phyloP scores from a whole-genome alignment of 2,329 filamentous ascomycete species.

The Paraconiothyrium sp. region DNA sequence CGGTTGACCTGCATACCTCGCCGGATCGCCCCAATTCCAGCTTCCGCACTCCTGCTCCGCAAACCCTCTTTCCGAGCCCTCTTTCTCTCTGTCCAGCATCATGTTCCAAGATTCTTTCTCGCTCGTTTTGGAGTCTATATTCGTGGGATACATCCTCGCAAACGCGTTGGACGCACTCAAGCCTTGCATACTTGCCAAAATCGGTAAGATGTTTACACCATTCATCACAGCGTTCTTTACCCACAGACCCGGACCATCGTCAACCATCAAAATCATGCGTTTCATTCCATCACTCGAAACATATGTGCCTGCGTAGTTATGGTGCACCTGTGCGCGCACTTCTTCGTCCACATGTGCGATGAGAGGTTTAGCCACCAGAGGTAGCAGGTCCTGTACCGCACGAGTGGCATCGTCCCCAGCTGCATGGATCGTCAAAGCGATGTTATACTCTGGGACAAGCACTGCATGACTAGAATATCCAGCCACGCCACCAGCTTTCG shows the following conservation, averaged over 20 bases:
- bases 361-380: slow-evolving; percentile 22
- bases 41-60: slow-evolving; percentile 33
- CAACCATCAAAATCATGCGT: slow-evolving; percentile 24
- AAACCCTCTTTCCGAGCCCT: slow-evolving; percentile 18
- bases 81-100: slow-evolving; percentile 23
- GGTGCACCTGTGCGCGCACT: slow-evolving; percentile 28
- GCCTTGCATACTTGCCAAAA: slow-evolving; percentile 24
- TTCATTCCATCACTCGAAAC: slow-evolving; percentile 3
- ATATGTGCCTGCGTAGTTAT: slow-evolving; percentile 35
- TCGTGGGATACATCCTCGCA: slow-evolving; percentile 34
- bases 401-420: slow-evolving; percentile 27
- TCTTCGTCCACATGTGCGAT: slow-evolving; percentile 34
- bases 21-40: slow-evolving; percentile 32
- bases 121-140: slow-evolving; percentile 27
- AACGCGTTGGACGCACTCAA: slow-evolving; percentile 23
- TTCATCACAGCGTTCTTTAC: slow-evolving; percentile 28
- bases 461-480: slow-evolving; percentile 34
- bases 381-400: slow-evolving; percentile 26
- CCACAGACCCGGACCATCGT: slow-evolving; percentile 35
- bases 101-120: slow-evolving; percentile 31
- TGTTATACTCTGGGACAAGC: slow-evolving; percentile 36
- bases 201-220: slow-evolving; percentile 24
- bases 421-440: slow-evolving; percentile 34
- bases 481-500: slow-evolving; percentile 35
- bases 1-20: slow-evolving; percentile 30